Evolutionary conservation across 768 basidiomycete species (phyloP), one percentile per base, ranked within the genome.

Genomic region (Lyophyllum decastes): DNA sequence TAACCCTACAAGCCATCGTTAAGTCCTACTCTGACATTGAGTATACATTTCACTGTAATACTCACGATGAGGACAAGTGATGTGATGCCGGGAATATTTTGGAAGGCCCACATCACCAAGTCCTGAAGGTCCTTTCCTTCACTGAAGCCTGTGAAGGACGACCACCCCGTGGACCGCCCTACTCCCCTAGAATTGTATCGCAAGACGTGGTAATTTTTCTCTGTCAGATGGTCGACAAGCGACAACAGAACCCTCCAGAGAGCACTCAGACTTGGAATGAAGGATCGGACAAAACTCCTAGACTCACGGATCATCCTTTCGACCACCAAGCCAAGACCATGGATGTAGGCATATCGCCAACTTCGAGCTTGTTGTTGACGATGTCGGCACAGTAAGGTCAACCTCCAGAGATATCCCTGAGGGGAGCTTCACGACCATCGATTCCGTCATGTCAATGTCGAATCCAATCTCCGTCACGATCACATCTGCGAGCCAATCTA

Each of bases 251-350:
- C 82, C 19, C 85, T 88, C 49, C 8, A 59, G 53, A 33, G 21
- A 44, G 27, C 47, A 12, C 27, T 17, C 30, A 21, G 14, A 7
- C 47, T 48, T 51, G 38, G 43, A 47, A 8, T 12, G 4, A 9
- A 19, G n/a, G 30, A 33, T 10, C 16, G 6, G 21, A 54, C 16
- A 52, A 52, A 17, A 21, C 14, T 14, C 22, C n/a, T 52, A 22
- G 55, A 79, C 90, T 66, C 68, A 93, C 92, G 87, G 82, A 64
- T 94, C 90, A 61, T 85, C 68, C 84, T 87, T 90, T 50, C 74
- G 78, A 16, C 91, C 92, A 1, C 92, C 91, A 0, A 93, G 78
- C 81, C 90, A 85, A n/a, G 88, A 86, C 91, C 91, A 94, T 6
- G 92, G 92, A 63, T 94, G 92, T 11, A 90, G 73, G 62, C 86